Conservation (phyloP, 805 yeast species). For the Monosporozyma servazzii region DNA sequence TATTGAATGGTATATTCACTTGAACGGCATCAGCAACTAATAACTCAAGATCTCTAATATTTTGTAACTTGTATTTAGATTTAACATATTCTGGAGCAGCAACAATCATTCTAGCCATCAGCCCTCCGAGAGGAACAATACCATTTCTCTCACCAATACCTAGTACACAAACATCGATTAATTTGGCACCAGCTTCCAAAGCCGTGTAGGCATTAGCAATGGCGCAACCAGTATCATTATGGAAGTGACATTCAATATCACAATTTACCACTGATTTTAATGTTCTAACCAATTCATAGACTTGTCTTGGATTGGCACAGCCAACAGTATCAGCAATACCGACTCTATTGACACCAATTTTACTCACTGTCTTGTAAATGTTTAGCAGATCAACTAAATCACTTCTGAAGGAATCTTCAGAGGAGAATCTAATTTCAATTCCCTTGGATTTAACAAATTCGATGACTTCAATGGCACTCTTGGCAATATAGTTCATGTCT, state of each 20-base stretch:
- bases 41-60: conserved; percentile 90
- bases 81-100: conserved; percentile 94
- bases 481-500: conserved; percentile 96
- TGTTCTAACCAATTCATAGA: conserved; percentile 89
- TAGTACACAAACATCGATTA: conserved; percentile 91
- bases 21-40: conserved; percentile 95
- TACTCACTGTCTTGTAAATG: conserved; percentile 92
- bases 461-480: conserved; percentile 91
- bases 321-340: conserved; percentile 99
- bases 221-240: conserved; percentile 98
- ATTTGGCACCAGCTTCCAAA: conserved; percentile 91
- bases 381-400: conserved; percentile 91
- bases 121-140: conserved; percentile 92
- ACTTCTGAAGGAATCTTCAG: conserved; percentile 95
- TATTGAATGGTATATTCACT: conserved; percentile 94
- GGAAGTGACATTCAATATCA: conserved; percentile 98
- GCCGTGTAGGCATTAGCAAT: conserved; percentile 98
- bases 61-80: conserved; percentile 88
- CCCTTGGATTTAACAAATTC: conserved; percentile 95
- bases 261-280: conserved; percentile 88
- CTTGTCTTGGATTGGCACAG: conserved; percentile 98
- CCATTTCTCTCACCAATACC: conserved; percentile 99
- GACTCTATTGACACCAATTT: conserved; percentile 95
- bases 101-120: conserved; percentile 98
- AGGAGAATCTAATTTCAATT: conserved; percentile 90